Evolutionary conservation across 2,329 filamentous ascomycete species (phyloP), one percentile per base, ranked within the genome.

Genomic region (Neurospora sp.): DNA sequence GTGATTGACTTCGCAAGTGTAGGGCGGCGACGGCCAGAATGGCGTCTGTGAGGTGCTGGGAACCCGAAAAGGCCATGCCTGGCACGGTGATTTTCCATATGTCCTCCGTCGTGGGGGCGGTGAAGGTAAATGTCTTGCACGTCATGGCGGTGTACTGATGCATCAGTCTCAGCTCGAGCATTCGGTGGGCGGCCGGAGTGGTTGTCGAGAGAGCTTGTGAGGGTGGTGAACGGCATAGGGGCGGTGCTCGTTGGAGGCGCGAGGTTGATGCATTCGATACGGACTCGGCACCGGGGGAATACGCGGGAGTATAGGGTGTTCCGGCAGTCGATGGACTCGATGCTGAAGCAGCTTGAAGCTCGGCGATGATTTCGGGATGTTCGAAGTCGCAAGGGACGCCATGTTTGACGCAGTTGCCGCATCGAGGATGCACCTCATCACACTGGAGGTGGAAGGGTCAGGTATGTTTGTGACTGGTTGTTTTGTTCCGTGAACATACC

Each of bases 301-400:
- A 6, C 75, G 74, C 74, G n/a, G 74, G 73, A 3, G 74, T 72
- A 15, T 65, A 74, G 23, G 72, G 75, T 43, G 72, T 74, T 11
- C 74, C 69, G 19, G 75, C 38, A n/a, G 66, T 62, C 66, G 17
- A 73, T 52, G 8, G 68, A 66, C 36, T 73, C 17, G 75, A 71
- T 23, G 78, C 76, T 12, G 74, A 76, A 71, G 19, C 76, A 2
- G 81, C 74, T 36, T 79, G 75, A 65, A 86, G 79, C 66, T 84
- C 81, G 68, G 83, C 81, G 70, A 82, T 77, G 70, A 84, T 78
- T 41, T 82, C 78, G 8, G 84, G 83, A 72, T 83, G 82, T 74
- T 88, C 86, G 75, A 90, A 91, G 77, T 91, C 88, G 79, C 88
- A 91, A 40, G 82, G 77, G 43, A 90, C 88, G 74, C 88, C 88